These are phyloP conservation scores for Solanum lignicaule DNA, from an alignment of 257 asterid genomes.

Conservation along the genomic window DNA sequence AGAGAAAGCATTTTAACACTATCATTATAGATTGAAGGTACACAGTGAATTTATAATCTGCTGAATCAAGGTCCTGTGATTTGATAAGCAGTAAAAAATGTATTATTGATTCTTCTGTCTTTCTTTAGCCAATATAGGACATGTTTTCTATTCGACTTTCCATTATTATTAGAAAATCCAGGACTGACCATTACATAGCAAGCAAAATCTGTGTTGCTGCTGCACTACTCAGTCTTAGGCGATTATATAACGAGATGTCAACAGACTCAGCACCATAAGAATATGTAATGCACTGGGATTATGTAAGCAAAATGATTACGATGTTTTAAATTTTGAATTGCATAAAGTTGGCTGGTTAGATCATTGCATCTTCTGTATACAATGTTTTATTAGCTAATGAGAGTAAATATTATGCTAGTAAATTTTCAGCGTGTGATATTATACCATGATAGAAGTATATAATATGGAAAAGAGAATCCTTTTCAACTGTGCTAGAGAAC, in stretches of 20 bases:
- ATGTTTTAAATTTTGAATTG: neutral
- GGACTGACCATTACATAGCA: neutral
- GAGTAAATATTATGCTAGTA: neutral
- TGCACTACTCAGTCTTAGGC: neutral
- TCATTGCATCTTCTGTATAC: neutral
- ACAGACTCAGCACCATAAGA: neutral
- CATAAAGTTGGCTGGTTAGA: neutral
- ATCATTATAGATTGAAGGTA: slow-evolving; percentile 68
- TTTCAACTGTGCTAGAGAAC: neutral
- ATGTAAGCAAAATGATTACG: neutral
- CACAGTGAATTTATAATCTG: neutral
- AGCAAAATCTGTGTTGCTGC: neutral
- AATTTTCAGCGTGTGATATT: neutral
- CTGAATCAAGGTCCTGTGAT: neutral
- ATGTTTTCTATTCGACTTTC: neutral
- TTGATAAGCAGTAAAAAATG: neutral
- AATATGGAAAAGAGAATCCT: neutral
- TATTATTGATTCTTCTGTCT: neutral
- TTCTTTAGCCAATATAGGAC: neutral
- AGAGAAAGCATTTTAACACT: slow-evolving; percentile 58
- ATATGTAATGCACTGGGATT: neutral
- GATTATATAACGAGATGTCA: neutral
- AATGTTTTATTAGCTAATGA: neutral
- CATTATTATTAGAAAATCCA: neutral
- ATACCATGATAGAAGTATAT: neutral